Evolutionary conservation across 768 basidiomycete genomes (phyloP), one percentile per base, ranked within the genome.

Genomic region (Phanerochaete carnosa): DNA sequence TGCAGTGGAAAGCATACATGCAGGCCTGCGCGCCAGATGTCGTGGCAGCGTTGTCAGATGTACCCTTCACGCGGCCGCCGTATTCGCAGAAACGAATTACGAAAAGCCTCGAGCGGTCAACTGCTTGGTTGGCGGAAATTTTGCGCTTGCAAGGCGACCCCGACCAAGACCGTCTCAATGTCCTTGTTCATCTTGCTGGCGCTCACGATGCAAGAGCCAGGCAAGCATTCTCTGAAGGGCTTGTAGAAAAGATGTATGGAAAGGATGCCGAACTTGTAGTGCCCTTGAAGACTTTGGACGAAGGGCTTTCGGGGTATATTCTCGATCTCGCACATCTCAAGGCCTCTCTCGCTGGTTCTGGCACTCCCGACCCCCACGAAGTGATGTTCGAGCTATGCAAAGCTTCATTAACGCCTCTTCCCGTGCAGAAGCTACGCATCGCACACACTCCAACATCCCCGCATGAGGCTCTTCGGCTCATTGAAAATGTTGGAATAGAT

Each of bases 11-110:
- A 12, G 66, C 72, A 0, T 85, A 88, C 60, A 78, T 77, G 3
- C 64, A 69, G n/a, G 69, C 77, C 2, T 84, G 82, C 66, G 75
- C 79, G 23, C 90, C 91, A 0, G 91, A 94, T 64, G 59, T 93
- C 16, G 83, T 90, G 13, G 77, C 90, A 53, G 85, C 91, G 0
- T 77, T 94, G 16, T 78, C 83, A 1, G 92, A 94, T 60, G 84
- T 77, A 0, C 89, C 90, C 0, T 85, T 83, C 68, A 88, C 88
- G 0, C 63, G 75, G 2, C 80, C 84, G 0, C 84, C 88, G 0
- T 81, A 84, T 62, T 92, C 91, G 3, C 92, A 94, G 68, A 93
- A 90, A 64, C 84, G 92, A 2, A 72, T 87, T 5, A 86, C 82
- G 28, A 94, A 92, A 69, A 87, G 87, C 66, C 80, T 92, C 55